Base-by-base conservation (phyloP, 208 protist genomes). In the Naegleria fowleri region DNA sequence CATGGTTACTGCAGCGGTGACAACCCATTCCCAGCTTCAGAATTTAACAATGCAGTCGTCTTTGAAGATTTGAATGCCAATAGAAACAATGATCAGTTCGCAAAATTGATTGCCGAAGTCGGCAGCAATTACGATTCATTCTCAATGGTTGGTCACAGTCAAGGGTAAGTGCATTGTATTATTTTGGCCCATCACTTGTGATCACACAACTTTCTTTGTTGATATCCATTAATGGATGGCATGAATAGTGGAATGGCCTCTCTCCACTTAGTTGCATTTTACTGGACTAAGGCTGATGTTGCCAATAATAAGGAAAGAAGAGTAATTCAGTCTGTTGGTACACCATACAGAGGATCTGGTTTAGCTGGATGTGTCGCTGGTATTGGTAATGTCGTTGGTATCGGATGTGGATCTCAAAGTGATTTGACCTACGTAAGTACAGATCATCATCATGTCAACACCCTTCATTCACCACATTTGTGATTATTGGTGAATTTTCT, bases 261-360 rank as follows among this genome's bases (percentile, higher is more conserved):
- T 0, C 11, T 92, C 0, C 94, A 95, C 52, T 79, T 95, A 2
- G 36, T 86, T 39, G 89, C 86, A 55, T 95, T 83, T 67, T 94
- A 94, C 38, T 93, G 91, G 85, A 41, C 83, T 5, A 33, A 55
- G 4, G 33, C 25, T 41, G 89, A 91, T 43, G 67, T 79, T 36
- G 55, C 4, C 4, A 41, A 38, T 15, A 43, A 2, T 43, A 15
- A 9, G 15, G 22, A 85, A 9, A 41, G 4, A 29, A 90, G 92
- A 89, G 25, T 93, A 16, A 41, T 95, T 33, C 94, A 95, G 91
- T 91, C 92, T 6, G 86, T 94, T 52, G 94, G 94, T 52, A 91
- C 92, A 5, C 94, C 94, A 76, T 95, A 93, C 40, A 76, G 90
- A 86, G 94, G 94, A 85, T 93, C 91, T 19, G 86, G 91, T 52